Conservation (phyloP, 2,329 filamentous ascomycete species). For the Colletotrichum spinosum region DNA sequence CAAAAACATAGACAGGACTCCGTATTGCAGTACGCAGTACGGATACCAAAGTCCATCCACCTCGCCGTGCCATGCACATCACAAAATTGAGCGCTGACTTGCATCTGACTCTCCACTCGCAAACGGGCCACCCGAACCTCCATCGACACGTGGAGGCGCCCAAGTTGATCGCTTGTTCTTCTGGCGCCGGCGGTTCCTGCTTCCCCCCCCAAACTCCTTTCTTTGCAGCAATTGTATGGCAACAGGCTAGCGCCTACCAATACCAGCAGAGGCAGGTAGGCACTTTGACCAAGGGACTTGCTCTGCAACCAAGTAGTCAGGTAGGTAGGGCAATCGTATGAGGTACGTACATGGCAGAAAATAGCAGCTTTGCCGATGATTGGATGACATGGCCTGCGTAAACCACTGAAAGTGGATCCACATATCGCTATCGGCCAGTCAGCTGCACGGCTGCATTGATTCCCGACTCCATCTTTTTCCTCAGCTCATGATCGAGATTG, state of each 20-base stretch:
- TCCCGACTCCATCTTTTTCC: not conserved
- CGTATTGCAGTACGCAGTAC: too few species aligned
- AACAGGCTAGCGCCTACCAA: too few species aligned
- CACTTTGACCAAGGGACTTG: too few species aligned
- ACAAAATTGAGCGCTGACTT: constrained; percentile 17
- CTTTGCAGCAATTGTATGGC: constrained; percentile 18
- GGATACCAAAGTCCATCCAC: too few species aligned
- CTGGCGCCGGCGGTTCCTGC: constrained; percentile 2
- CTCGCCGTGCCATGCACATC: not conserved
- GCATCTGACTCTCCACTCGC: constrained; percentile 23
- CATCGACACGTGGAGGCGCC: constrained; percentile 33
- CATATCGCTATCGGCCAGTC: not conserved
- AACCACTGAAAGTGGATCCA: not conserved
- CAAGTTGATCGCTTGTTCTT: constrained; percentile 33
- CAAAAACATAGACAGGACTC: too few species aligned
- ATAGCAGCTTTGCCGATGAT: constrained; percentile 22
- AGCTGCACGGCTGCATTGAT: constrained; percentile 5
- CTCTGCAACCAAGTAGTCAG: too few species aligned
- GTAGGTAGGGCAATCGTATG: too few species aligned
- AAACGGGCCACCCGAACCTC: constrained; percentile 15
- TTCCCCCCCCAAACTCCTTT: not conserved
- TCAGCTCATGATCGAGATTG: constrained; percentile 23
- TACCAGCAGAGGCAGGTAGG: too few species aligned
- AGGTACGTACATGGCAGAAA: constrained; percentile 19
- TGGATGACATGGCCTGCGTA: not conserved